Conservation (phyloP, 2,329 filamentous ascomycete genomes). For the Penicillium sp. region DNA sequence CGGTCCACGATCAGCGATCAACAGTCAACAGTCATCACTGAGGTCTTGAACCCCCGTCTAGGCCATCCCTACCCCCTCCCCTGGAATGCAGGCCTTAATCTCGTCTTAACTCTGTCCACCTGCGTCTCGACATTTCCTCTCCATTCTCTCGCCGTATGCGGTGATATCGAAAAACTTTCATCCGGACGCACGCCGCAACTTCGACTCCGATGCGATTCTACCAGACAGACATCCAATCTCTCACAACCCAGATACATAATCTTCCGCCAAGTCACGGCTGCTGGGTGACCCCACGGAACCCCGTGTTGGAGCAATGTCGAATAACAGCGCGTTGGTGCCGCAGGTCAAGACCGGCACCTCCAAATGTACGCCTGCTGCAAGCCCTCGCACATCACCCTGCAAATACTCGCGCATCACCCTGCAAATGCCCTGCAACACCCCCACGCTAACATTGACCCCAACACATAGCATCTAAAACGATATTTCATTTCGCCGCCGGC, state of each 20-base stretch:
- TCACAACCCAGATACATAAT: not conserved
- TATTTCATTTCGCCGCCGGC: conserved; percentile 87
- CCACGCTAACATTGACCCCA: not conserved
- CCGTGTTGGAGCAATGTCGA: conserved; percentile 30
- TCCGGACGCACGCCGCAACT: not conserved
- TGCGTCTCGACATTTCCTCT: conserved; percentile 1
- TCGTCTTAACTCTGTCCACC: not conserved
- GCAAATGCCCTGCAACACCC: not conserved
- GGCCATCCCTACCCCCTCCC: not conserved
- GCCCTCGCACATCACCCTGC: conserved; percentile 1
- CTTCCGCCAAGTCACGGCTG: not conserved
- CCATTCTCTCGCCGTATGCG: conserved; percentile 12
- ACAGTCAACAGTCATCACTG: not conserved
- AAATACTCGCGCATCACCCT: not conserved
- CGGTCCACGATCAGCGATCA: not conserved
- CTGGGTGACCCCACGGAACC: conserved; percentile 9
- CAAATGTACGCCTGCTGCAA: conserved; percentile 30
- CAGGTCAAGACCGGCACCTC: conserved; percentile 34
- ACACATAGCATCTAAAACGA: conserved; percentile 44
- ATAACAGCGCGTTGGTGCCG: conserved; percentile 35
- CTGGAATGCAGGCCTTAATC: conserved; percentile 1
- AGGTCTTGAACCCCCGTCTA: not conserved
- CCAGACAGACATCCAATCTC: conserved; percentile 16
- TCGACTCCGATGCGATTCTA: conserved; percentile 8
- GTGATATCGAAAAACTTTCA: conserved; percentile 11